Conservation (phyloP, 768 basidiomycete genomes). For the Thelephora ganbajun region DNA sequence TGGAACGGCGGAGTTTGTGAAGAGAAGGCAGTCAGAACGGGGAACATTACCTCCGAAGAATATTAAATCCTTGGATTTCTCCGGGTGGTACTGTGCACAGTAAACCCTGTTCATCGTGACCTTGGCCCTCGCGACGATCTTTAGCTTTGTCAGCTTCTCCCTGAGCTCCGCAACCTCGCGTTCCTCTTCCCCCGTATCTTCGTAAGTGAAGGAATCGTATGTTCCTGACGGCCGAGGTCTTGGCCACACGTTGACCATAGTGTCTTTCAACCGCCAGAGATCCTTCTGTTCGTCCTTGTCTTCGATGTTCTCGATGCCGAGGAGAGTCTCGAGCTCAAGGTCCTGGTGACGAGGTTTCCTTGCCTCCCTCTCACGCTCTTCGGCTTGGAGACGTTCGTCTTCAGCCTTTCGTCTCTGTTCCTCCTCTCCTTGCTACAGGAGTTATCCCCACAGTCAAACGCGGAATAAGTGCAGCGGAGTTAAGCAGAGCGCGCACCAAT, state of each 20-base stretch:
- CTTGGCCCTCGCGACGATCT: constrained; percentile 66
- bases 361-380: constrained; percentile 47
- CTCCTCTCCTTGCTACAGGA: constrained; percentile 33
- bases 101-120: constrained; percentile 67
- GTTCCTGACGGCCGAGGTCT: constrained; percentile 13
- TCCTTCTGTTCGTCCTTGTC: constrained; percentile 25
- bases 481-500: constrained; percentile 29
- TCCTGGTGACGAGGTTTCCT: constrained; percentile 58
- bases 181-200: constrained; percentile 29
- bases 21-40: not conserved
- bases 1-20: not conserved
- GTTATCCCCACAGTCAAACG: not conserved
- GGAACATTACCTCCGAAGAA: constrained; percentile 60
- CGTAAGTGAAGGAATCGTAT: constrained; percentile 39
- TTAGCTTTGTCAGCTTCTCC: constrained; percentile 38
- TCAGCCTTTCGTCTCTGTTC: constrained; percentile 38
- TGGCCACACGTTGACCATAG: not conserved
- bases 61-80: constrained; percentile 65
- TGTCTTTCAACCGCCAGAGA: not conserved
- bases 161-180: constrained; percentile 39
- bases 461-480: not conserved
- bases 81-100: constrained; percentile 71
- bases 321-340: constrained; percentile 43
- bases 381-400: constrained; percentile 43
- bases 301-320: constrained; percentile 26